Percentiles rank a stretch among this genome's conserved stretches.
phyloP scores from a whole-genome alignment of 2,329 filamentous ascomycete species.

The Claviceps africana region DNA sequence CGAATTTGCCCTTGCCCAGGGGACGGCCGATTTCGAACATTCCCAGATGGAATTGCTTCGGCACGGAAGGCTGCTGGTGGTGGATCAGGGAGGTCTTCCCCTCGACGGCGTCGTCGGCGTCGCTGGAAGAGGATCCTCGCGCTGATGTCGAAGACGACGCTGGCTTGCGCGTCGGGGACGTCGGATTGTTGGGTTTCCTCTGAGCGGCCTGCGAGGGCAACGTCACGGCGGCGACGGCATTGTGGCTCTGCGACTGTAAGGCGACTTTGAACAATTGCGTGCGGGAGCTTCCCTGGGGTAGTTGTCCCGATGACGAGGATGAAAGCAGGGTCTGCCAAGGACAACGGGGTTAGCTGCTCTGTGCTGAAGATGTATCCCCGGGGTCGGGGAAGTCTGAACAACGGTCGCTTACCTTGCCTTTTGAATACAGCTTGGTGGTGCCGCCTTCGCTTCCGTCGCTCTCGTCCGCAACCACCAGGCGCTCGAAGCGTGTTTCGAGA shows the following conservation, averaged over 20 bases:
- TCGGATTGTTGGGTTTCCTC: conserved; percentile 30
- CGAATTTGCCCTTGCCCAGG: conserved; percentile 61
- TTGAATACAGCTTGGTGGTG: conserved; percentile 39
- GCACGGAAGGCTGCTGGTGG: conserved; percentile 4
- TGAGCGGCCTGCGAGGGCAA: conserved; percentile 53
- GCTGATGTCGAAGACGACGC: conserved; percentile 19
- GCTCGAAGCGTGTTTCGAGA: conserved; percentile 79
- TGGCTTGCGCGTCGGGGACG: conserved; percentile 40
- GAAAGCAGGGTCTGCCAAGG: conserved; percentile 14
- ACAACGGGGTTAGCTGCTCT: not conserved
- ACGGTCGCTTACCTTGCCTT: conserved; percentile 54
- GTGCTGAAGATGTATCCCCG: not conserved
- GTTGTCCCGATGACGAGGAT: conserved; percentile 23
- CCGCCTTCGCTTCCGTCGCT: conserved; percentile 49
- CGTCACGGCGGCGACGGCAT: conserved; percentile 50
- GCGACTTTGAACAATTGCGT: conserved; percentile 78
- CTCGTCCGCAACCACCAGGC: conserved; percentile 79
- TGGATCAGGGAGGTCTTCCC: not conserved
- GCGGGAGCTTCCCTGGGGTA: conserved; percentile 43
- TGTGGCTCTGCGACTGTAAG: conserved; percentile 63
- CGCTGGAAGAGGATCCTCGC: conserved; percentile 31
- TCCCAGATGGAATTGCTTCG: conserved; percentile 22
- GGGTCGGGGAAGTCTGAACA: not conserved
- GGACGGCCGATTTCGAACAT: conserved; percentile 68
- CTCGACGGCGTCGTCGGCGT: conserved; percentile 33